These are phyloP conservation scores for Aristolochia contorta DNA, from an alignment of 164 flowering plant genomes.

Conservation along the genomic window DNA sequence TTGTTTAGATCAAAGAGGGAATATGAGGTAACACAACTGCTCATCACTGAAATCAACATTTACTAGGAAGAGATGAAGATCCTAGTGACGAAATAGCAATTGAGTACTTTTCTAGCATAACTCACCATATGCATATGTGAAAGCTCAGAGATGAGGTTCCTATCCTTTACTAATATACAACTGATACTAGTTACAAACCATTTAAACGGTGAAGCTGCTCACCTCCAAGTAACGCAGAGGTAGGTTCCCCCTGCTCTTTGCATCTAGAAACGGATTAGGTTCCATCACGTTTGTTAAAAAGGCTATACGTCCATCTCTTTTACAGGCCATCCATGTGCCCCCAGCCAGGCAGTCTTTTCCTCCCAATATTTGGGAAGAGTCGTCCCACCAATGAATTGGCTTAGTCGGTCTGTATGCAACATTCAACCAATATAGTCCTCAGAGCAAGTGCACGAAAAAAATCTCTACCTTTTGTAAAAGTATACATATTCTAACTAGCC, in stretches of 20 bases:
- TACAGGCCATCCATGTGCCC: slow-evolving; percentile 82
- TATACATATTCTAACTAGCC: neutral
- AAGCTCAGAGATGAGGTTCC: too few relatives aligned
- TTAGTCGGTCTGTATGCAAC: slow-evolving; percentile 41
- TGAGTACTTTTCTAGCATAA: too few relatives aligned
- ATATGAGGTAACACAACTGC: neutral
- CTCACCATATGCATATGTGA: too few relatives aligned
- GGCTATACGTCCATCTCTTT: slow-evolving; percentile 47
- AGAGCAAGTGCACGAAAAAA: too few relatives aligned
- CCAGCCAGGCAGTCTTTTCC: slow-evolving; percentile 76
- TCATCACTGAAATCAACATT: neutral
- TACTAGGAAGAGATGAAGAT: too few relatives aligned
- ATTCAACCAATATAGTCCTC: neutral
- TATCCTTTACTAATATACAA: neutral
- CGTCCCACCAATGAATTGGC: slow-evolving; percentile 71
- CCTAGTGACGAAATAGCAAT: too few relatives aligned
- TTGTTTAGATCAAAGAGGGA: neutral
- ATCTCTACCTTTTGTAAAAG: neutral
- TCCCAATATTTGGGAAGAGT: slow-evolving; percentile 42
- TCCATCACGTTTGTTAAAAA: slow-evolving; percentile 73
- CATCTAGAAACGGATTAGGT: slow-evolving; percentile 14
- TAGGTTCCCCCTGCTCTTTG: slow-evolving; percentile 67
- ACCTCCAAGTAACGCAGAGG: slow-evolving; percentile 71
- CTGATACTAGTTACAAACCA: neutral
- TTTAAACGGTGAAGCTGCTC: neutral